Evolutionary conservation across 1,139 yeast species (phyloP), one percentile per base, ranked within the genome.

Genomic region (Diutina sp.): DNA sequence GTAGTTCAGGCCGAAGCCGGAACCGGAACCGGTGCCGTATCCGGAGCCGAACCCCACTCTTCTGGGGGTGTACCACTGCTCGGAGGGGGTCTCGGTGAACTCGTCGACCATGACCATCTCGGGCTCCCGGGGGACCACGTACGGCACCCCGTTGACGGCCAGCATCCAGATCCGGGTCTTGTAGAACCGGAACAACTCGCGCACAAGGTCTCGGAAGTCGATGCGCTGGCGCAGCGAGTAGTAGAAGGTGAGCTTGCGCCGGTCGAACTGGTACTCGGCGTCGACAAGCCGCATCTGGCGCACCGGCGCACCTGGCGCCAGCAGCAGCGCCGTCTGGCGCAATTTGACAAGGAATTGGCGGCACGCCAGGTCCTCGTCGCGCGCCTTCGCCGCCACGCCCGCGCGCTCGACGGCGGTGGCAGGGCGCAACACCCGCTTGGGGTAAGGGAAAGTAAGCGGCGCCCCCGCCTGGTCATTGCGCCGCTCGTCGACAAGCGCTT

Each of bases 321-420:
- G 54, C n/a, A 16, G 46, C 21, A n/a, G 21, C 29, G 54, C 46
- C 9, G 72, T 65, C 58, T 66, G 83, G 57, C 78, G 72, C 44
- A 85, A 85, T 65, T 84, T 86, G 55, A 83, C 77, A 59, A 80
- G 73, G 61, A 84, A 79, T 55, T 84, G 75, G 54, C 81, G 74
- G 61, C 85, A 78, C 2, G 95, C 93, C 62, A 82, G 83, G 55
- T 82, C 85, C 69, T 87, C 96, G 66, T 87, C 95, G 57, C 78
- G 78, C 58, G 74, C 72, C 67, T 87, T 87, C 60, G 75, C 72
- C 56, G 79, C 65, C 56, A 88, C 73, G 66, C 82, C 87, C 57
- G 78, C 68, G 32, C 83, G 73, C 64, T 88, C 95, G 63, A 74
- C 74, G 16, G 79, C 73, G 62, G 78, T 83, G 2, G 95, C 95